Evolutionary conservation across 306 rosid species (phyloP).

Genomic region (Canavalia ensiformis): DNA sequence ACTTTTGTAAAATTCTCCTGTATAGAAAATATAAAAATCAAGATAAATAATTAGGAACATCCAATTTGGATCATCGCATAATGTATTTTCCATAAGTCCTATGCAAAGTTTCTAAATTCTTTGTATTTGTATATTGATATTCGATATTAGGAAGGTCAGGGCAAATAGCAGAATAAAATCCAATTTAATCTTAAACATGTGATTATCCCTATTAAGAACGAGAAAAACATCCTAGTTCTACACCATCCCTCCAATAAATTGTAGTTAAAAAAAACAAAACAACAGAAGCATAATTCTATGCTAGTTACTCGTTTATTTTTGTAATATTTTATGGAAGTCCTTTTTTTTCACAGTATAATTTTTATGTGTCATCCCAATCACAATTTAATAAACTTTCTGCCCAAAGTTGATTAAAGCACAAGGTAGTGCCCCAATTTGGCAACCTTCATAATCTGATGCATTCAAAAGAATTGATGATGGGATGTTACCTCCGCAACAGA

Average conservation of each 20-base stretch:
- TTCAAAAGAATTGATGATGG: background rate
- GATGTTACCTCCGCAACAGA: conserved; percentile 79
- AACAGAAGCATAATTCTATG: background rate
- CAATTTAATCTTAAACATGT: background rate
- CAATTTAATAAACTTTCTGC: background rate
- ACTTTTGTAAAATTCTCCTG: conserved; percentile 75
- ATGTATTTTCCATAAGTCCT: too few species aligned
- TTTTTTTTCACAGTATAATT: background rate
- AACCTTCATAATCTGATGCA: conserved; percentile 13
- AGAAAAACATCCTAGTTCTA: background rate
- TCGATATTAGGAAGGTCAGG: background rate
- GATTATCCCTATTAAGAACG: background rate
- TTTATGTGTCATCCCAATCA: background rate
- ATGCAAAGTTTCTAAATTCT: too few species aligned
- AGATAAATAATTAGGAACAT: background rate
- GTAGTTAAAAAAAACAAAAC: background rate
- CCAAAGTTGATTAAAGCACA: conserved; percentile 7
- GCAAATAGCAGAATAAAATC: background rate
- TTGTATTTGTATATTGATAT: too few species aligned
- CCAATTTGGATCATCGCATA: background rate
- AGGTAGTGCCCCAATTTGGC: background rate
- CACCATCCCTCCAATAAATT: background rate
- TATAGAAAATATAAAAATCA: conserved; percentile 30
- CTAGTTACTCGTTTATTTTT: background rate
- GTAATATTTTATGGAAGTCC: background rate